Evolutionary conservation across 2,329 filamentous ascomycete species (phyloP).

Genomic region (Rutstroemia sp.): DNA sequence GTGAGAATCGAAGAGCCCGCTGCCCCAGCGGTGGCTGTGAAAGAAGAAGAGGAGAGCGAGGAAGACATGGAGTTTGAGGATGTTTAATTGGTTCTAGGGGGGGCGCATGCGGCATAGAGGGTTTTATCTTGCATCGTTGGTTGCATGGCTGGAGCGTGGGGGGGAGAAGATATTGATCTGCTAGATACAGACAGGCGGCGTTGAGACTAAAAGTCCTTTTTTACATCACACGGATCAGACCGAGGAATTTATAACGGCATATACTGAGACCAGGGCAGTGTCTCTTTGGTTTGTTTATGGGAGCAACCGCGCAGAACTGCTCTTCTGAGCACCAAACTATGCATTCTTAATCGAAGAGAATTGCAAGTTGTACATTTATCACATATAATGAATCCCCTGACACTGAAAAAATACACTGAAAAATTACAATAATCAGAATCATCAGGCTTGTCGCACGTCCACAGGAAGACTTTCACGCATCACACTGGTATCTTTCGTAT

Average conservation of each 20-base stretch:
- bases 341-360: too few species aligned
- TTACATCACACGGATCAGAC: too few species aligned
- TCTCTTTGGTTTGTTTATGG: too few species aligned
- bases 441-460: too few species aligned
- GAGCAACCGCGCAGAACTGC: too few species aligned
- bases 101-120: background rate
- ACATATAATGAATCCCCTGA: too few species aligned
- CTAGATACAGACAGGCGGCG: constrained; percentile 1
- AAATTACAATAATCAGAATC: too few species aligned
- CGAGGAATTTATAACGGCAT: background rate
- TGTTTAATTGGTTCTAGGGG: constrained; percentile 33
- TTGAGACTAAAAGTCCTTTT: background rate
- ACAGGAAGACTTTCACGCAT: too few species aligned
- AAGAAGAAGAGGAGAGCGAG: constrained; percentile 41
- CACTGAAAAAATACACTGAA: too few species aligned
- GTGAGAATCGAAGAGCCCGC: constrained; percentile 48
- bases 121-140: constrained; percentile 1
- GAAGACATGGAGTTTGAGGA: constrained; percentile 54
- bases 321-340: too few species aligned
- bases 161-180: background rate
- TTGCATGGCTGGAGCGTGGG: background rate
- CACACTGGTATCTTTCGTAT: too few species aligned
- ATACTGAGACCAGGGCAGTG: background rate
- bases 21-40: constrained; percentile 21
- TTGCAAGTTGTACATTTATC: too few species aligned